Base-by-base conservation (phyloP, 1,284 basidiomycete species). In the Microbotryum scabiosae region DNA sequence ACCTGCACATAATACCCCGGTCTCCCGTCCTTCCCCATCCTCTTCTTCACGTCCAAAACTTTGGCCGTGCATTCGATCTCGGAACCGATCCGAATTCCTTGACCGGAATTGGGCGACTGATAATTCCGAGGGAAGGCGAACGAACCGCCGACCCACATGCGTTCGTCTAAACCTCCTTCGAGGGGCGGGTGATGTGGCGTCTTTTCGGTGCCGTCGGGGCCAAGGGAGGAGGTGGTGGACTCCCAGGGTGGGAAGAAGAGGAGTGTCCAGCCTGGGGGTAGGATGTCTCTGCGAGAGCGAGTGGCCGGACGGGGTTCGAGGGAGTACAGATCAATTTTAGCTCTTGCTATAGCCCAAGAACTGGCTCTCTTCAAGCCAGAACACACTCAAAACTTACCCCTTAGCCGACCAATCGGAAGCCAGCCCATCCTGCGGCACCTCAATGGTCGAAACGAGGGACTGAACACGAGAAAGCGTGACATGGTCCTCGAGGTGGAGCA, bases 131-230 rank as follows among this genome's bases (percentile, higher is more conserved):
- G 8, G 23, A 59, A 59, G 18, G 45, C 26, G n/a, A 28, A 59
- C 36, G 23, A 21, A 3, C 57, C 57, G 10, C 49, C 50, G 20
- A 59, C 57, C 57, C 57, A 59, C 57, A 59, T 59, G 6, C 57
- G 20, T n/a, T 59, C 57, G 30, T 46, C 32, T 3, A 20, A 26
- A 43, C 54, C 43, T 14, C 36, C 26, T 26, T 30, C 47, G 7
- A 49, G 36, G 21, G 56, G 56, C 14, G 47, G 56, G 25, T 50
- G 45, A 14, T 48, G 56, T 20, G 25, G 32, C 25, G 55, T 46
- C 10, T 23, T 21, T 25, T 57, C 56, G 32, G 56, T 57, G 18
- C 47, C 56, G 49, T 57, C 56, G 36, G 49, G 16, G 28, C 21
- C 16, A 20, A 54, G 53, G 23, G 53, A 54, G 53, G 53, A 54